Base-by-base conservation (phyloP, 139 green algal genomes). In the Spirogloea muscicola region DNA sequence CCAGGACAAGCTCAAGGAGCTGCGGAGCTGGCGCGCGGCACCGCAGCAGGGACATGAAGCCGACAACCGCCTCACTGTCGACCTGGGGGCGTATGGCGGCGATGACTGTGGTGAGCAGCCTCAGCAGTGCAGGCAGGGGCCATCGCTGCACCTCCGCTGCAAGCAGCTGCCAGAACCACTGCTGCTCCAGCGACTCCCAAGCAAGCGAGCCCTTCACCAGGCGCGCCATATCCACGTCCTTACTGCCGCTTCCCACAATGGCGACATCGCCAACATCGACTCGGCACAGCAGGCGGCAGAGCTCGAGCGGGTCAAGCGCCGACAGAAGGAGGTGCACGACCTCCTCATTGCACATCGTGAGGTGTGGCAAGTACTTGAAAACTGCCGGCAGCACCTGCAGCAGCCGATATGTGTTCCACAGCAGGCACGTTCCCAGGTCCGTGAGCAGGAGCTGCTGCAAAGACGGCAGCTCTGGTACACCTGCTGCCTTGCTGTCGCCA, bases 301-400 rank as follows among this genome's bases (percentile, higher is more conserved):
- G 10, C 49, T 74, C 64, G 13, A 10, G 4, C 27, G 64, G 64
- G 51, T 74, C 29, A 13, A 33, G 6, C 25, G 39, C 64, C n/a
- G 40, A 6, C 49, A 74, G 13, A 4, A 74, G 25, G 5, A 74
- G 64, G 13, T 39, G 37, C 13, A 74, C 25, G 13, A 74, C 29
- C 51, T 65, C 64, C 51, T 59, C n/a, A 25, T 68, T 4, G 25
- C 64, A 37, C 16, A 68, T 13, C 27, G 49, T 36, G 40, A 74
- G n/a, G n/a, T 74, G 64, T 74, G 64, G 64, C 13, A 74, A 42
- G 49, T 74, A 69, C 9, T 39, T 65, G 51, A 61, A 74, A 4
- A 74, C 64, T 4, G n/a, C 31, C 48, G 64, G 64, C 49, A 74
- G 64, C 10, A 74, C 64, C 16, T 5, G 25, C 5, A 74, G 49